A percentile compares a stretch with the other conserved stretches of the same genome.
These are phyloP conservation scores for Musa itinerans DNA, from an alignment of 176 grass and related monocot species.

Conservation along the genomic window DNA sequence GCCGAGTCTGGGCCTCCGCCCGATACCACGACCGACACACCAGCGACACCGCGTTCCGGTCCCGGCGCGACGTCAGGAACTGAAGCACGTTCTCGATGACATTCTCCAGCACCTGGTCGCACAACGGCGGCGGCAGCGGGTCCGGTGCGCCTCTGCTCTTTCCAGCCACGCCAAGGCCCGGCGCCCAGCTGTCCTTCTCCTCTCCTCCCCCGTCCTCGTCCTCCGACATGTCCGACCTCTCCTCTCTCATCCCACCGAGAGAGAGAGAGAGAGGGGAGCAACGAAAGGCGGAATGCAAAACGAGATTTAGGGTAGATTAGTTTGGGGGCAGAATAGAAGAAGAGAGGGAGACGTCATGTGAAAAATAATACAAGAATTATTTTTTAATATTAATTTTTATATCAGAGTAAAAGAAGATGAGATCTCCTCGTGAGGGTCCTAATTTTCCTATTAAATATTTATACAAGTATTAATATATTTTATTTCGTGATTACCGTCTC, in stretches of 20 bases:
- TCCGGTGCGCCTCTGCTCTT: background rate
- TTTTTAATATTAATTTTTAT: too few species aligned
- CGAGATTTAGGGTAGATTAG: too few species aligned
- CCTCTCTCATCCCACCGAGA: constrained; percentile 17
- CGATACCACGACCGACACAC: constrained; percentile 52
- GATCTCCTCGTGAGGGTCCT: too few species aligned
- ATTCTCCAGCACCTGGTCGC: constrained; percentile 49
- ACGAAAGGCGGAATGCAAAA: too few species aligned
- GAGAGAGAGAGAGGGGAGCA: too few species aligned
- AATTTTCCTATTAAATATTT: too few species aligned
- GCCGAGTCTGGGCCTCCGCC: constrained; percentile 44
- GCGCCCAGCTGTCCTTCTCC: constrained; percentile 3
- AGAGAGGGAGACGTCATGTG: too few species aligned
- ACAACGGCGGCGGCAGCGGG: constrained; percentile 8
- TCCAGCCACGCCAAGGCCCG: constrained; percentile 19
- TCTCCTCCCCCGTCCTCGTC: background rate
- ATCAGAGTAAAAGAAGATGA: too few species aligned
- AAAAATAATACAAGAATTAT: too few species aligned
- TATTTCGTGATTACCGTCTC: too few species aligned
- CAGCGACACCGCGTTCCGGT: constrained; percentile 47
- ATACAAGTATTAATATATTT: too few species aligned
- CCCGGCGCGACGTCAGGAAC: constrained; percentile 31
- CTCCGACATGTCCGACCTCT: constrained; percentile 22
- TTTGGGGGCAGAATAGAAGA: too few species aligned
- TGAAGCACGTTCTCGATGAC: constrained; percentile 57